Conservation (phyloP, 2,329 filamentous ascomycete genomes). For the Phyllosticta ampelicida region DNA sequence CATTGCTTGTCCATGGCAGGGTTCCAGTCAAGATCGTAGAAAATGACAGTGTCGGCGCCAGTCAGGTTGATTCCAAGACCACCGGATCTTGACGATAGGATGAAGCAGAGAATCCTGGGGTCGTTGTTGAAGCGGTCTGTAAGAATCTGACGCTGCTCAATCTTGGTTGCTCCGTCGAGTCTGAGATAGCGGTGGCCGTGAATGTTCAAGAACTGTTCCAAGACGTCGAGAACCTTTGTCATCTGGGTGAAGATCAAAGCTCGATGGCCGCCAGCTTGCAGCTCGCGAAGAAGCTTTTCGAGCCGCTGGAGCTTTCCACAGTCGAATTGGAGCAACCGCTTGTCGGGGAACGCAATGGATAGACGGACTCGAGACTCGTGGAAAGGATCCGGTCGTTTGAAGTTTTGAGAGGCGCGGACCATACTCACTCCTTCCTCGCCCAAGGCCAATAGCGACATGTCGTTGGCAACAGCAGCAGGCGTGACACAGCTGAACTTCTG, state of each 20-base stretch:
- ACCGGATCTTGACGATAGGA: constrained; percentile 86
- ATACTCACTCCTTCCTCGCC: constrained; percentile 46
- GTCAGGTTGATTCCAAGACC: constrained; percentile 94
- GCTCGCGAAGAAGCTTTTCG: constrained; percentile 70
- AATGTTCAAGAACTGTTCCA: constrained; percentile 96
- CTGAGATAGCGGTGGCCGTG: constrained; percentile 95
- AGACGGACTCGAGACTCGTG: constrained; percentile 87
- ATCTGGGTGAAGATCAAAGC: constrained; percentile 98
- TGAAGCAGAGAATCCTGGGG: constrained; percentile 84
- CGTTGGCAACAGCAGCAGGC: constrained; percentile 73
- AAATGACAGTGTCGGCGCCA: constrained; percentile 94
- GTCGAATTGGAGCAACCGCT: constrained; percentile 90
- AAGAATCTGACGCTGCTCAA: constrained; percentile 88
- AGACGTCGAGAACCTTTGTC: constrained; percentile 95
- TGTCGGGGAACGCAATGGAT: constrained; percentile 94
- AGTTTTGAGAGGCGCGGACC: constrained; percentile 40
- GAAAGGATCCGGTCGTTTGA: constrained; percentile 58
- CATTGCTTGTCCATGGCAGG: constrained; percentile 99
- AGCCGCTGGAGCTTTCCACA: constrained; percentile 92
- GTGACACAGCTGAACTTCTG: constrained; percentile 89
- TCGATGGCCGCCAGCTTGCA: constrained; percentile 84
- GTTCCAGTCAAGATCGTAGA: constrained; percentile 99
- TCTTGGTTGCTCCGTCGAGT: constrained; percentile 89
- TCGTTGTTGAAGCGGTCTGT: constrained; percentile 97
- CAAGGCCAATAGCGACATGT: constrained; percentile 57